Evolutionary conservation across 2,329 filamentous ascomycete species (phyloP), one percentile per base, ranked within the genome.

Genomic region (Fusarium praegraminearum): DNA sequence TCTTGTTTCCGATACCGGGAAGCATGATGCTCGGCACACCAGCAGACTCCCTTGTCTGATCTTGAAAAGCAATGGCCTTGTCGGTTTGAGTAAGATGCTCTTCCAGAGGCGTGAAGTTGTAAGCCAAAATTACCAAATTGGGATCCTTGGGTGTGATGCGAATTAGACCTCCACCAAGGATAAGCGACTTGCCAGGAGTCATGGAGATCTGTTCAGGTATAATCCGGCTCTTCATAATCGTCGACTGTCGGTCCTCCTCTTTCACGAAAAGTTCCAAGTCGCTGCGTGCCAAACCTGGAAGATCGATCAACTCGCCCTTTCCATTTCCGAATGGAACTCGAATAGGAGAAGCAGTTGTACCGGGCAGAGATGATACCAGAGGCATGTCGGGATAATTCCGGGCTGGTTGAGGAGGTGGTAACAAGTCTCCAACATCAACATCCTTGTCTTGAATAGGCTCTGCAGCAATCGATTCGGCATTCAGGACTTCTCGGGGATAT

Each of bases 271-370:
- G 80, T 49, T 93, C 90, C 9, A 98, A 83, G 18, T 89, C 87
- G 28, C 89, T 90, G 46, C 96, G 90, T 11, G 90, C 87, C 35
- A 99, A 83, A 1, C 96, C 96, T 0, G 96, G 96, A 16, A 99
- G 85, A 77, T 99, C 96, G 73, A 99, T 93, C 35, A 99, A 85
- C 78, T 99, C 97, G 58, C 96, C 96, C 75, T 89, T 91, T 26
- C 92, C 91, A 63, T 89, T 89, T 46, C 94, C 94, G 76, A 96
- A 99, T 1, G 94, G 93, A 20, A 98, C 89, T 30, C 96, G 91
- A 72, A 99, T 98, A 0, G 96, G 96, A 0, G 94, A 97, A 3
- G 94, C 96, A 1, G 96, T 99, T 0, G 96, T 99, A 12, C 97
- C 96, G 0, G 96, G 93, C 4, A 98, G 85, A 7, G 92, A 87